These are phyloP conservation scores for Odontarrhena argentea DNA, from an alignment of 345 rosid species.

Conservation along the genomic window DNA sequence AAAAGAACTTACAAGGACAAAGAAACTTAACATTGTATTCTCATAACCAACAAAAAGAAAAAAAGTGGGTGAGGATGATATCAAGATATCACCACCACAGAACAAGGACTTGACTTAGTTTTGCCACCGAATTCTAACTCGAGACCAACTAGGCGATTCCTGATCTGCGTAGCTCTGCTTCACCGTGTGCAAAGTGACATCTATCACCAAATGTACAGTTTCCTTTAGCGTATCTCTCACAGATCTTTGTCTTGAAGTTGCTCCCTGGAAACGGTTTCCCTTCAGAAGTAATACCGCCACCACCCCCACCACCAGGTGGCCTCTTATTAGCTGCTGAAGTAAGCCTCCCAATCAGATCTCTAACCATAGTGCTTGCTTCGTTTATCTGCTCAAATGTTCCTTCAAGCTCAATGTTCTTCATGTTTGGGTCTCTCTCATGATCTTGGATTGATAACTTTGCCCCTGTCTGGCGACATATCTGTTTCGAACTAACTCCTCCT, in stretches of 20 bases:
- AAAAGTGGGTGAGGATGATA: slow-evolving; percentile 26
- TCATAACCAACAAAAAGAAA: slow-evolving; percentile 18
- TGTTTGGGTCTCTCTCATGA: slow-evolving; percentile 73
- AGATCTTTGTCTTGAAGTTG: slow-evolving; percentile 84
- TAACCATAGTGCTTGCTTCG: slow-evolving; percentile 95
- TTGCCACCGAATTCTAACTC: slow-evolving; percentile 18
- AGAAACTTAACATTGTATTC: slow-evolving; percentile 31
- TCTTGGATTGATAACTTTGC: slow-evolving; percentile 89
- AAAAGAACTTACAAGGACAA: slow-evolving; percentile 31
- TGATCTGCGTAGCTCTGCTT: slow-evolving; percentile 73
- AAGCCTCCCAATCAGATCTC: slow-evolving; percentile 73
- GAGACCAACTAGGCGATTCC: slow-evolving; percentile 32
- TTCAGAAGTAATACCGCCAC: slow-evolving; percentile 31
- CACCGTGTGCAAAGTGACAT: slow-evolving; percentile 97
- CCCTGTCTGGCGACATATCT: slow-evolving; percentile 81
- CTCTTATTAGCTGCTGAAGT: slow-evolving; percentile 49
- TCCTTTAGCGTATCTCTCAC: slow-evolving; percentile 79
- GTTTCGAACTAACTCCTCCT: slow-evolving; percentile 91
- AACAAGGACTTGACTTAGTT: slow-evolving; percentile 5
- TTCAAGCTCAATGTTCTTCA: slow-evolving; percentile 91
- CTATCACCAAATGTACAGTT: slow-evolving; percentile 83
- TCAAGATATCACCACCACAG: slow-evolving; percentile 27
- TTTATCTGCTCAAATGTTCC: slow-evolving; percentile 96
- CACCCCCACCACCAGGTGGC: slow-evolving; percentile 37
- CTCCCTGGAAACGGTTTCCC: slow-evolving; percentile 47